Evolutionary conservation across 2,329 filamentous ascomycete genomes (phyloP).

Genomic region (Lizonia empirigonia): DNA sequence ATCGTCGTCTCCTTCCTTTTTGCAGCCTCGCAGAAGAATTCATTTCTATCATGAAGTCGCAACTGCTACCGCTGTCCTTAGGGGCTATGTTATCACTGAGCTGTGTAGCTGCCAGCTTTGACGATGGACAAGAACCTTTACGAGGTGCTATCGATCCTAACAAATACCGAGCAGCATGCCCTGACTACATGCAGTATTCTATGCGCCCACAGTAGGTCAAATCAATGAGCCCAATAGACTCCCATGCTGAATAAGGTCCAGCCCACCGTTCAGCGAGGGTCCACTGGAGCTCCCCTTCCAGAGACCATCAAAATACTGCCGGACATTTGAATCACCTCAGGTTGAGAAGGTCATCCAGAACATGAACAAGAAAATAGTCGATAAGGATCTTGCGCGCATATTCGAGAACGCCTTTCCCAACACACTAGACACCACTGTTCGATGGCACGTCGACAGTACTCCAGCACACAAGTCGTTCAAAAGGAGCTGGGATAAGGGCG

Average conservation of each 20-base stretch:
- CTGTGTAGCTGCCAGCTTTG: slow-evolving; percentile 16
- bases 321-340: slow-evolving; percentile 83
- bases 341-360: slow-evolving; percentile 89
- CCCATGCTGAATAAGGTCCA: slow-evolving; percentile 45
- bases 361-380: slow-evolving; percentile 76
- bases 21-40: too few species aligned
- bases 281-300: slow-evolving; percentile 83
- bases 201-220: slow-evolving; percentile 60
- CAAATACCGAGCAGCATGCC: slow-evolving; percentile 60
- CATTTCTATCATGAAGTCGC: slow-evolving; percentile 23
- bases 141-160: slow-evolving; percentile 37
- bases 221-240: too few species aligned
- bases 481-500: slow-evolving; percentile 50
- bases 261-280: slow-evolving; percentile 78
- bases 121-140: slow-evolving; percentile 38
- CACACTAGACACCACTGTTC: slow-evolving; percentile 85
- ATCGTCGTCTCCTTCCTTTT: neutral
- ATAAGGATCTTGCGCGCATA: slow-evolving; percentile 85
- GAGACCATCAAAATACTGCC: slow-evolving; percentile 77
- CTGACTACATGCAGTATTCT: slow-evolving; percentile 69
- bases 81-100: slow-evolving; percentile 18
- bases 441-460: slow-evolving; percentile 77
- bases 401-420: slow-evolving; percentile 97
- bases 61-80: slow-evolving; percentile 14
- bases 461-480: slow-evolving; percentile 48